Conservation (phyloP, 768 basidiomycete species). For the Plicaturopsis crispa region DNA sequence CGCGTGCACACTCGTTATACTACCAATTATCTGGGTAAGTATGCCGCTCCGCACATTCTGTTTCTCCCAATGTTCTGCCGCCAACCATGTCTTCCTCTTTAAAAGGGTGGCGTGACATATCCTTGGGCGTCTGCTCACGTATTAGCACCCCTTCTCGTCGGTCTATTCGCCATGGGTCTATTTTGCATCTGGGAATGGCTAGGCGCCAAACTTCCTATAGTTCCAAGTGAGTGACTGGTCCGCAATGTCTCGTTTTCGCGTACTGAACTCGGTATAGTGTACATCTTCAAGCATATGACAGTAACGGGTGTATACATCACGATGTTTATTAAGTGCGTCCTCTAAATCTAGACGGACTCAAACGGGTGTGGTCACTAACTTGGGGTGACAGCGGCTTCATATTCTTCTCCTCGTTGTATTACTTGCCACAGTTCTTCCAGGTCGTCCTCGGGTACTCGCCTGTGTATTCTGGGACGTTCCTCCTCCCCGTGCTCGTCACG, state of each 20-base stretch:
- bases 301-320: slow-evolving; percentile 62
- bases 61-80: background rate
- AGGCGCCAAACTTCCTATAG: slow-evolving; percentile 59
- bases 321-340: slow-evolving; percentile 57
- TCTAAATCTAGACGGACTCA: background rate
- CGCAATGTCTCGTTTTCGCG: background rate
- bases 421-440: slow-evolving; percentile 73
- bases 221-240: slow-evolving; percentile 55
- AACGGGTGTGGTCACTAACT: slow-evolving; percentile 3
- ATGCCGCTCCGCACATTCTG: background rate
- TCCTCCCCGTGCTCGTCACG: slow-evolving; percentile 61
- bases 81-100: background rate
- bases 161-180: slow-evolving; percentile 40
- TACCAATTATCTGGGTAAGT: slow-evolving; percentile 67
- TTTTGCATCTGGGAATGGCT: slow-evolving; percentile 75
- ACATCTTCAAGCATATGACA: slow-evolving; percentile 61
- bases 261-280: slow-evolving; percentile 36
- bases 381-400: slow-evolving; percentile 38
- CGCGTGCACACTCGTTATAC: slow-evolving; percentile 54
- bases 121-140: slow-evolving; percentile 66
- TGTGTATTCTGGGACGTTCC: slow-evolving; percentile 53
- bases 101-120: slow-evolving; percentile 63
- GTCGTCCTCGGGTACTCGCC: slow-evolving; percentile 61
- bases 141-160: slow-evolving; percentile 49
- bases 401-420: slow-evolving; percentile 60